Percentiles rank a stretch among this genome's conserved stretches.
Conservation (phyloP, 2,329 filamentous ascomycete genomes). For the Paramyrothecium sp. region DNA sequence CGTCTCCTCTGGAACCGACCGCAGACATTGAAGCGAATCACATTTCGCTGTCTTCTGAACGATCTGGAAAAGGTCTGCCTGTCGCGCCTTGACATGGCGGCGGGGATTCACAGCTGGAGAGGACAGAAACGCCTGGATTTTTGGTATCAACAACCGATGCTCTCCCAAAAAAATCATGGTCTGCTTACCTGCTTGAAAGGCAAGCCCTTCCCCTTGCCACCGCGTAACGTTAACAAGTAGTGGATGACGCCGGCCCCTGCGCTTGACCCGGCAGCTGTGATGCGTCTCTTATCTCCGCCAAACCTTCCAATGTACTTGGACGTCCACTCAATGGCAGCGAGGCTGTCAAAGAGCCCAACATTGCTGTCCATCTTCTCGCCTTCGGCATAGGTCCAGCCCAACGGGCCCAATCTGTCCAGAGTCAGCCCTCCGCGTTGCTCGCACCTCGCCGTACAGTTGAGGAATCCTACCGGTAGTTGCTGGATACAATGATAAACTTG, state of each 20-base stretch:
- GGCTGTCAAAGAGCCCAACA: conserved; percentile 13
- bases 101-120: conserved; percentile 10
- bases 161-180: no score
- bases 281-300: conserved; percentile 47
- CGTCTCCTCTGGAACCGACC: conserved; percentile 5
- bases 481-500: conserved; percentile 16
- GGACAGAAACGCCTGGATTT: conserved; percentile 6
- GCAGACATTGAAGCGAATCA: conserved; percentile 7
- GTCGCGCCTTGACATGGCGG: conserved; percentile 7
- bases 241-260: conserved; percentile 53
- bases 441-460: not conserved
- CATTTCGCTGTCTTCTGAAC: conserved; percentile 9
- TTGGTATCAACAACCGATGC: no score
- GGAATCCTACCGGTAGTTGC: conserved; percentile 15
- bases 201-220: conserved; percentile 26
- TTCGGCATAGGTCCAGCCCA: conserved; percentile 10
- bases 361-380: conserved; percentile 14
- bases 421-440: not conserved
- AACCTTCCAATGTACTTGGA: conserved; percentile 46
- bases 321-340: conserved; percentile 15
- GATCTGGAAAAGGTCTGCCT: conserved; percentile 7
- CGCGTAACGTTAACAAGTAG: conserved; percentile 49
- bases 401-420: conserved; percentile 9
- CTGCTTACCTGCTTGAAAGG: conserved; percentile 36
- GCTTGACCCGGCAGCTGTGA: conserved; percentile 50